Conservation (phyloP, 2,329 filamentous ascomycete species). For the Cordyceps farinosa region DNA sequence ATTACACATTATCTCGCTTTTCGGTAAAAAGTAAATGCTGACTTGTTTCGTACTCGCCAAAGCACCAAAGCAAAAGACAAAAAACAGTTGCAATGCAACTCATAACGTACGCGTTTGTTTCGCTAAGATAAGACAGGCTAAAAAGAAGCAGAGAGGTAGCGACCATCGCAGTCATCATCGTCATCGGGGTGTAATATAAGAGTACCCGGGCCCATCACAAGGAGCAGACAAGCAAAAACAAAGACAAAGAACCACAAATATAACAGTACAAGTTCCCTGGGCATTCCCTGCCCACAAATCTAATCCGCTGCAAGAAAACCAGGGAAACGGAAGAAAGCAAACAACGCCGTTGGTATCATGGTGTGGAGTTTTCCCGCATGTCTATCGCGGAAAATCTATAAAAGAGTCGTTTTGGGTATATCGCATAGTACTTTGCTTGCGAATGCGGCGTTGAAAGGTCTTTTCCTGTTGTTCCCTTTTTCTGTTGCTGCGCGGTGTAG, state of each 20-base stretch:
- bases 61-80: neutral
- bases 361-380: neutral
- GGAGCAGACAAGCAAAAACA: neutral
- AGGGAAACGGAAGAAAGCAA: constrained; percentile 1
- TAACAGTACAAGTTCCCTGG: neutral
- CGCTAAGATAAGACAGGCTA: constrained; percentile 19
- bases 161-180: constrained; percentile 16
- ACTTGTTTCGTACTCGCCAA: neutral
- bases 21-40: neutral
- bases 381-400: constrained; percentile 1
- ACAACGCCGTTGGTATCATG: constrained; percentile 15
- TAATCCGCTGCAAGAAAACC: neutral
- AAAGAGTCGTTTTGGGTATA: constrained; percentile 1
- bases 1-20: neutral
- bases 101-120: constrained; percentile 21
- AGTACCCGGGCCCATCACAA: neutral
- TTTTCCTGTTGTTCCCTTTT: constrained; percentile 14
- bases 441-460: constrained; percentile 6
- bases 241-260: neutral
- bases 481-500: neutral
- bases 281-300: neutral
- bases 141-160: constrained; percentile 17
- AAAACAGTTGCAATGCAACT: neutral
- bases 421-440: neutral
- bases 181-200: neutral